A percentile compares a stretch with the other conserved stretches of the same genome.
phyloP scores from a whole-genome alignment of 352 stramenopile genomes.

The Phytophthora brassicae region DNA sequence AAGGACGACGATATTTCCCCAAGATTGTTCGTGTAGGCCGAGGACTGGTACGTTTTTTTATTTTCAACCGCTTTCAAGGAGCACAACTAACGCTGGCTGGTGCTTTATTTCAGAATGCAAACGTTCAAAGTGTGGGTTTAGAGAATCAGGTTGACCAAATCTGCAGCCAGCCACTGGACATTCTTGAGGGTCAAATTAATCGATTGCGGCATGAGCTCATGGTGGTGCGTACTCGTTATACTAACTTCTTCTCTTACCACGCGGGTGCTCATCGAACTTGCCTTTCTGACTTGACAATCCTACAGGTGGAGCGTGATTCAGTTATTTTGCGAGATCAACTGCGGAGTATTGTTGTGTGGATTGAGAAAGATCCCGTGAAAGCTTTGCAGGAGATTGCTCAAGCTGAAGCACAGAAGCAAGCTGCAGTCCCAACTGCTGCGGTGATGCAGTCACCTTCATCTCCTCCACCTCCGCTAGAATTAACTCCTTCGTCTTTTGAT shows the following conservation, averaged over 20 bases:
- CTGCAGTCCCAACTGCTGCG: conserved; percentile 14
- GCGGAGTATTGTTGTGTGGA: conserved; percentile 69
- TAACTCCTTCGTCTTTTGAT: conserved; percentile 5
- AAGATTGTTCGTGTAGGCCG: conserved; percentile 94
- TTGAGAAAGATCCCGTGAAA: conserved; percentile 59
- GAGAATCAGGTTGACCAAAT: conserved; percentile 88
- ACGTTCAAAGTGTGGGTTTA: conserved; percentile 75
- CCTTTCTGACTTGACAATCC: background rate
- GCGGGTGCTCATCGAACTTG: background rate
- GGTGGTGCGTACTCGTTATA: conserved; percentile 36
- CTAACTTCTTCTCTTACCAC: background rate
- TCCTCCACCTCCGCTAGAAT: conserved; percentile 20
- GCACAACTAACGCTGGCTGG: background rate
- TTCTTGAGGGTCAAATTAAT: conserved; percentile 64
- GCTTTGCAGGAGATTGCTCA: conserved; percentile 46
- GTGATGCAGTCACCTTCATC: conserved; percentile 12
- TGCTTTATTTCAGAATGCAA: conserved; percentile 49
- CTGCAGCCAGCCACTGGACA: conserved; percentile 68
- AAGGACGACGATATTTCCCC: conserved; percentile 93
- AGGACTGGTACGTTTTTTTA: conserved; percentile 53
- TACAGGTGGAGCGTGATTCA: conserved; percentile 77
- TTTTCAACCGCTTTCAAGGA: background rate
- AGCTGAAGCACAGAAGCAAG: conserved; percentile 29
- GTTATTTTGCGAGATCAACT: conserved; percentile 64
- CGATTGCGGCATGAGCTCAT: conserved; percentile 53